Percentiles rank a stretch among this genome's conserved stretches.
Evolutionary conservation across 2,329 filamentous ascomycete species (phyloP).

Genomic region (Colletotrichum graminicola): DNA sequence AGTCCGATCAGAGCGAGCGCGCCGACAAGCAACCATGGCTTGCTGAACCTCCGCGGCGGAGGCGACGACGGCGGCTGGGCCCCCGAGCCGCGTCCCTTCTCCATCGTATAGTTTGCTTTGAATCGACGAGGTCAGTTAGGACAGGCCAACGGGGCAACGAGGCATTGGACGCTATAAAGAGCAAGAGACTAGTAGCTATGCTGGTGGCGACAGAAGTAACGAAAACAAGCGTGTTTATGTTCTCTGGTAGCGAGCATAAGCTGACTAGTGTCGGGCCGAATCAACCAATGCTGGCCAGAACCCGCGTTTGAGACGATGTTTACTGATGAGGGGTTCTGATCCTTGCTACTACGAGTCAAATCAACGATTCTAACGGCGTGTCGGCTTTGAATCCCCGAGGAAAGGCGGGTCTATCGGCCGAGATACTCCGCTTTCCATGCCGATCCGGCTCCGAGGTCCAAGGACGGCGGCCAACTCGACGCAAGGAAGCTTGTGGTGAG

Average conservation of each 20-base stretch:
- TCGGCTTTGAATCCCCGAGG: not conserved
- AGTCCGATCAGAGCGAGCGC: slow-evolving; percentile 14
- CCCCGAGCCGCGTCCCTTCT: not conserved
- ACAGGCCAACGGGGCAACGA: not conserved
- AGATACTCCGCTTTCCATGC: rapidly evolving
- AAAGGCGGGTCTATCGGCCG: slow-evolving; percentile 12
- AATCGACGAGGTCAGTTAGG: not conserved
- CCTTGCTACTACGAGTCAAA: not conserved
- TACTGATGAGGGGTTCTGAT: slow-evolving; percentile 22
- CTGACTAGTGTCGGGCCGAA: not conserved
- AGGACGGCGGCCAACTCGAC: not conserved
- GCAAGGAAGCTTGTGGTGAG: too few species aligned
- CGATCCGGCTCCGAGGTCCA: slow-evolving; percentile 1
- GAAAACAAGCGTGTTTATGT: not conserved
- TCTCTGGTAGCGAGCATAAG: too few species aligned
- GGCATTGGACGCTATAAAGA: not conserved
- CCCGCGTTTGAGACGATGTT: slow-evolving; percentile 3
- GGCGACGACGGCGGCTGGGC: too few species aligned
- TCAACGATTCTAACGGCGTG: not conserved
- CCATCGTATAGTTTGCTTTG: slow-evolving; percentile 6
- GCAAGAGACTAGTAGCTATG: not conserved
- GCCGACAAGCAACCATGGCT: slow-evolving; percentile 3
- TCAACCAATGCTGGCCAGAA: not conserved
- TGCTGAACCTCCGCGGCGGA: not conserved
- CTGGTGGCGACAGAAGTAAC: not conserved